Evolutionary conservation across 2,329 filamentous ascomycete species (phyloP), one percentile per base, ranked within the genome.

Genomic region (Cephalotrichum gorgonifer): DNA sequence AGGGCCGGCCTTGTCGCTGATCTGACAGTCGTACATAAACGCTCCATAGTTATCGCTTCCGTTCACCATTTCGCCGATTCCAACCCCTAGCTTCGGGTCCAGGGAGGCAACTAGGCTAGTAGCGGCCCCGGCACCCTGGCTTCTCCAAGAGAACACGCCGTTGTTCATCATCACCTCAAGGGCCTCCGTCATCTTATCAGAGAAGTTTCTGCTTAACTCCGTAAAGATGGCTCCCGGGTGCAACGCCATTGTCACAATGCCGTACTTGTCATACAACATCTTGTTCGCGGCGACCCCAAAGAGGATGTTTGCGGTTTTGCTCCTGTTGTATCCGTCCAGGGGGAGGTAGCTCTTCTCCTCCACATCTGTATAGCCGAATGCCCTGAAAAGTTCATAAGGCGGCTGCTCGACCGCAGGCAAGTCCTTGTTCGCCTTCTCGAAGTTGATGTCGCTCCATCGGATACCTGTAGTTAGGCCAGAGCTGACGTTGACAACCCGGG

Each of bases 361-460:
- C 4, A 51, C 43, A 26, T 59, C 44, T 7, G 41, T 25, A 43
- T 51, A 54, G 6, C 53, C 55, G 53, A 53, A 59, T 2, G 4
- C 35, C 27, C 51, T 47, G 14, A 54, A 25, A 17, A 53, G 27
- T 4, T 47, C n/a, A 20, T 50, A 50, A 5, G 11, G 7, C 1
- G 55, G 56, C 50, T 55, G 52, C 42, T 59, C 57, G 2, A 23
- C 50, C 6, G 51, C 44, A 3, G 56, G 55, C 5, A 58, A 52
- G 6, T 57, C 53, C 33, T 51, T 50, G 51, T 55, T 56, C 44
- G 27, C 46, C 52, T 64, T 68, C 22, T 64, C 59, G 51, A 73
- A 73, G 43, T 70, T 69, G 38, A 59, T 62, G 55, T 74, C 70
- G 46, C 63, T 62, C 55, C 67, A 72, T 6, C 68, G 59, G 22